These are phyloP conservation scores for Collybiopsis confluens DNA, from an alignment of 768 basidiomycete genomes.

Conservation along the genomic window DNA sequence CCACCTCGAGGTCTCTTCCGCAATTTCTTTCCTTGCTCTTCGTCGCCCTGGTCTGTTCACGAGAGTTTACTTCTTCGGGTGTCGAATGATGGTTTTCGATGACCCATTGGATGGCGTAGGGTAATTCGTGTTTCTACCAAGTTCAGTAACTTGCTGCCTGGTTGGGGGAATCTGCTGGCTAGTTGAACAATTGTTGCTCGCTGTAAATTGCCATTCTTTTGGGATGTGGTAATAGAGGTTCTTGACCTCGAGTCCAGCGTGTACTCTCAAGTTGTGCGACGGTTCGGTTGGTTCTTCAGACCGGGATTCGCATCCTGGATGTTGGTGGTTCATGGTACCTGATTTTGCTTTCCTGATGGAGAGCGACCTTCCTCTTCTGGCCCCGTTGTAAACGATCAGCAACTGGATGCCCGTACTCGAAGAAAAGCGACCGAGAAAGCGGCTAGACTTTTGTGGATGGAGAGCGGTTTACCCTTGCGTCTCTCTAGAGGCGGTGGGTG, in stretches of 20 bases:
- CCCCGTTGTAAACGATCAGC: background rate
- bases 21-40: background rate
- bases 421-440: background rate
- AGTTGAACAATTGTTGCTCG: background rate
- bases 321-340: background rate
- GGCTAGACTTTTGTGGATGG: background rate
- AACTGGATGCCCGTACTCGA: background rate
- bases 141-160: background rate
- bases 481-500: background rate
- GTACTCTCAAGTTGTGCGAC: background rate
- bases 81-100: background rate
- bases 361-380: background rate
- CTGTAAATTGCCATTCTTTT: conserved; percentile 1
- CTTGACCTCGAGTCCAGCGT: conserved; percentile 6
- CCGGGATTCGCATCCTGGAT: background rate
- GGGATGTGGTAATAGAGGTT: conserved; percentile 8
- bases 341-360: background rate
- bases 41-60: conserved; percentile 3
- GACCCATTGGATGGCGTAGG: background rate
- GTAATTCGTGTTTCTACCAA: background rate
- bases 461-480: background rate
- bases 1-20: background rate
- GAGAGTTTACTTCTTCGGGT: background rate
- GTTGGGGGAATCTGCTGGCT: background rate
- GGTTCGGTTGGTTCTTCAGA: background rate